phyloP scores from a whole-genome alignment of 345 rosid species.

The Salix brachista region DNA sequence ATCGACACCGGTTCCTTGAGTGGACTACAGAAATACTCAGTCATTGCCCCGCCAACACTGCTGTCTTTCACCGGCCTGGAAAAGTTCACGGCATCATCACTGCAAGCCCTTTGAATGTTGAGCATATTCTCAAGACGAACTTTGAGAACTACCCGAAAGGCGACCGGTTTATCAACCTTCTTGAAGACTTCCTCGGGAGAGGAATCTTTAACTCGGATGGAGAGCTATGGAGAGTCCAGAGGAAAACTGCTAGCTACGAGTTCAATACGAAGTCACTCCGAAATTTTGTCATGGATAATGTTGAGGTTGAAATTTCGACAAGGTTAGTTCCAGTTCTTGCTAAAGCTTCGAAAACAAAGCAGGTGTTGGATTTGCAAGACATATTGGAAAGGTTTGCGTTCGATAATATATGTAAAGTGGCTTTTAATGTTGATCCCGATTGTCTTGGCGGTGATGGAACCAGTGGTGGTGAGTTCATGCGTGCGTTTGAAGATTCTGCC shows the following conservation, averaged over 20 bases:
- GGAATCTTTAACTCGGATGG: constrained; percentile 51
- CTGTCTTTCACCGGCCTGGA: constrained; percentile 26
- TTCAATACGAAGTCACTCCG: constrained; percentile 41
- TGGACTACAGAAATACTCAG: constrained; percentile 36
- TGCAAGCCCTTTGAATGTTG: constrained; percentile 34
- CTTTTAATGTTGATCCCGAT: constrained; percentile 20
- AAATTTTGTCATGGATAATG: constrained; percentile 31
- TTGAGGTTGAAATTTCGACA: constrained; percentile 24
- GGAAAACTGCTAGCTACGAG: constrained; percentile 45
- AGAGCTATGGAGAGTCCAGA: constrained; percentile 36
- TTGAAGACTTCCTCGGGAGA: constrained; percentile 39
- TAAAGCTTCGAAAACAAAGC: constrained; percentile 9
- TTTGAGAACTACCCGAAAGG: constrained; percentile 49
- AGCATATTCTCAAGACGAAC: constrained; percentile 39
- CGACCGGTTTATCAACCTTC: constrained; percentile 11
- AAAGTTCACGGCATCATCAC: constrained; percentile 32
- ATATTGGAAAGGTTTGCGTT: constrained; percentile 17
- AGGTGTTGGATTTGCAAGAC: constrained; percentile 26
- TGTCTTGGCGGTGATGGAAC: constrained; percentile 14
- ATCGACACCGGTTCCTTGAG: constrained; percentile 41
- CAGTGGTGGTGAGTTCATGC: constrained; percentile 16
- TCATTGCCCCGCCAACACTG: constrained; percentile 24
- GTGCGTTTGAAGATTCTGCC: constrained; percentile 24
- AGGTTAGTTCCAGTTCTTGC: constrained; percentile 31
- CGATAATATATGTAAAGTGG: constrained; percentile 31